Percentiles rank a stretch among this genome's conserved stretches.
phyloP scores from a whole-genome alignment of 2,329 filamentous ascomycete species.

The Sphaerulina vaccinii region DNA sequence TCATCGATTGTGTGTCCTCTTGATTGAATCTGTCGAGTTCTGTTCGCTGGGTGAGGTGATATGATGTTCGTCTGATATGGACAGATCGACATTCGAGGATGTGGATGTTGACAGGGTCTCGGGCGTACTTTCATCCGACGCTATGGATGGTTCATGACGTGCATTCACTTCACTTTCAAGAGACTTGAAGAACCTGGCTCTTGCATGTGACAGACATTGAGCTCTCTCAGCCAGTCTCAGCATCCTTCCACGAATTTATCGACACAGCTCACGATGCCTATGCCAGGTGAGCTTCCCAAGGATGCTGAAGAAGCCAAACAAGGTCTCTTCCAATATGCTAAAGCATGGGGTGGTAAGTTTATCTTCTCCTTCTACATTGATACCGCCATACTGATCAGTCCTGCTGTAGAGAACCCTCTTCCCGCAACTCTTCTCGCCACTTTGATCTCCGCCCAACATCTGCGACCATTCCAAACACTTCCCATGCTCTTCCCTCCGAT shows the following conservation, averaged over 20 bases:
- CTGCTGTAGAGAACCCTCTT: constrained; percentile 59
- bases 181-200: not conserved
- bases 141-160: no score
- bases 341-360: constrained; percentile 54
- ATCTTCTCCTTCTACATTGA: not conserved
- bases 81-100: constrained; percentile 17
- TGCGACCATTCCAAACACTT: constrained; percentile 63
- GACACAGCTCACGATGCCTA: constrained; percentile 34
- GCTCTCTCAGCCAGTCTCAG: not conserved
- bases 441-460: constrained; percentile 64
- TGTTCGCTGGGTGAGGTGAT: not conserved
- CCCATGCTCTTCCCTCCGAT: constrained; percentile 68
- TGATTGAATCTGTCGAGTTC: no score
- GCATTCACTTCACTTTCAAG: not conserved
- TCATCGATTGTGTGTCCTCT: constrained; percentile 1
- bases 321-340: constrained; percentile 46
- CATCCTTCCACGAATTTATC: not conserved
- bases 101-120: not conserved
- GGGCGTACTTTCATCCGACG: no score
- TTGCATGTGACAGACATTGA: not conserved
- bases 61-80: constrained; percentile 13
- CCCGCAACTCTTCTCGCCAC: constrained; percentile 65
- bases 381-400: constrained; percentile 12
- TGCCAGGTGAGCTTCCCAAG: constrained; percentile 42
- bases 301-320: constrained; percentile 40